Percentiles rank a stretch among this genome's conserved stretches.
These are phyloP conservation scores for Penicillium bovifimosum DNA, from an alignment of 495 filamentous ascomycete genomes.

Conservation along the genomic window DNA sequence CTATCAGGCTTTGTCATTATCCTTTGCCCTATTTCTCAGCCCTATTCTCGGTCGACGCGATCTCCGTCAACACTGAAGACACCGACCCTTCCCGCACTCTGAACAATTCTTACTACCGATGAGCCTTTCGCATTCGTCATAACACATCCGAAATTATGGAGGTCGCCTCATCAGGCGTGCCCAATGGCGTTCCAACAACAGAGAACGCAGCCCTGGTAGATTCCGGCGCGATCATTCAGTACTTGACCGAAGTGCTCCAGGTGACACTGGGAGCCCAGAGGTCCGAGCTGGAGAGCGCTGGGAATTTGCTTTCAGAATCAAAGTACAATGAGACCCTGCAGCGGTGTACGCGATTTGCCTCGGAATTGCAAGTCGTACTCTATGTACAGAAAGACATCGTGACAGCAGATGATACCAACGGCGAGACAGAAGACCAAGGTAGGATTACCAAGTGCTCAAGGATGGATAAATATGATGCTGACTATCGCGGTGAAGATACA, in stretches of 20 bases:
- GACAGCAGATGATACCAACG: conserved; percentile 47
- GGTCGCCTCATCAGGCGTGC: conserved; percentile 42
- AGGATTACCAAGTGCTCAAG: conserved; percentile 8
- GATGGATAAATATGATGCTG: conserved; percentile 1
- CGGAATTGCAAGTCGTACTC: conserved; percentile 77
- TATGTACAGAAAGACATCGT: conserved; percentile 84
- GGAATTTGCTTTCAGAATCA: conserved; percentile 72
- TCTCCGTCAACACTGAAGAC: conserved; percentile 16
- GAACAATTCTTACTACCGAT: conserved; percentile 25
- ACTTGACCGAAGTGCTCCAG: conserved; percentile 71
- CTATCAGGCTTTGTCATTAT: neutral
- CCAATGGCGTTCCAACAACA: conserved; percentile 43
- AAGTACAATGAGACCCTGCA: conserved; percentile 72
- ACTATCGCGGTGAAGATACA: conserved; percentile 16
- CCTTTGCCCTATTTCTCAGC: conserved; percentile 2
- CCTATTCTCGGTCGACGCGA: conserved; percentile 16
- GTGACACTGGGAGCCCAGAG: conserved; percentile 80
- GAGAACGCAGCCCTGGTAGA: conserved; percentile 44
- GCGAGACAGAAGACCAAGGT: conserved; percentile 43
- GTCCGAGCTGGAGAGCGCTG: conserved; percentile 69
- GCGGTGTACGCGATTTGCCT: conserved; percentile 82
- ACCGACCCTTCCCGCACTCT: conserved; percentile 14
- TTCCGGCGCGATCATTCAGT: conserved; percentile 63
- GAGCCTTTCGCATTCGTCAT: conserved; percentile 19
- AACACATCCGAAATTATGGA: conserved; percentile 39